Conservation (phyloP, 345 rosid genomes). For the rapeseed (Brassica napus) region DNA sequence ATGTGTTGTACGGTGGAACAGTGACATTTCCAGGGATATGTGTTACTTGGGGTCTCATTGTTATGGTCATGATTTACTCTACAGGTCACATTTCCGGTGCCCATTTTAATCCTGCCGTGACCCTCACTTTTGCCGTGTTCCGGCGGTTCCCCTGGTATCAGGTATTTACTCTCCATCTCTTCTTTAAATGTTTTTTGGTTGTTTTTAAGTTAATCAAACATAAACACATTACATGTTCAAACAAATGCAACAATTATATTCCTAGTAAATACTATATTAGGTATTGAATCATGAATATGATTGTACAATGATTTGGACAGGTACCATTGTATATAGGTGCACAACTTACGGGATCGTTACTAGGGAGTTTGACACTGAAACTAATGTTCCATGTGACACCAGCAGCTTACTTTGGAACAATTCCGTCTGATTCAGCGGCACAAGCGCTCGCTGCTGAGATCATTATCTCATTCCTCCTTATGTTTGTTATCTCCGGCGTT, state of each 20-base stretch:
- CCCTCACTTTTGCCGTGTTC: slow-evolving; percentile 60
- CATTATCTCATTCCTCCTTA: slow-evolving; percentile 60
- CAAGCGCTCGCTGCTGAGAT: slow-evolving; percentile 59
- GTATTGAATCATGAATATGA: not conserved
- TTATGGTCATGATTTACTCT: slow-evolving; percentile 73
- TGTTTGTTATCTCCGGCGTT: slow-evolving; percentile 67
- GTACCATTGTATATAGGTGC: slow-evolving; percentile 56
- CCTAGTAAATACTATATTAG: not conserved
- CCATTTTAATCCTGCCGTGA: slow-evolving; percentile 79
- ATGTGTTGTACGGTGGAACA: slow-evolving; percentile 53
- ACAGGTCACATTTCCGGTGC: slow-evolving; percentile 83
- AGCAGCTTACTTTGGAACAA: slow-evolving; percentile 56
- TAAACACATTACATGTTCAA: not conserved
- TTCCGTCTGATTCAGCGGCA: slow-evolving; percentile 50
- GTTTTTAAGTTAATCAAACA: not conserved
- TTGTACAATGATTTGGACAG: slow-evolving; percentile 35
- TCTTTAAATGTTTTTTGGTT: not conserved
- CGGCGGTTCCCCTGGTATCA: slow-evolving; percentile 53
- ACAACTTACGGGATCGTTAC: slow-evolving; percentile 54
- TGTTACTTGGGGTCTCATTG: slow-evolving; percentile 69
- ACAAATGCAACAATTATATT: not conserved
- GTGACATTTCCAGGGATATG: slow-evolving; percentile 68
- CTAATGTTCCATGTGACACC: slow-evolving; percentile 50
- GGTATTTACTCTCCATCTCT: slow-evolving; percentile 32
- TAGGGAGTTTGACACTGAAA: slow-evolving; percentile 55